These are phyloP conservation scores for Yamadazyma epiphylla DNA, from an alignment of 1,139 yeast species.

Conservation along the genomic window DNA sequence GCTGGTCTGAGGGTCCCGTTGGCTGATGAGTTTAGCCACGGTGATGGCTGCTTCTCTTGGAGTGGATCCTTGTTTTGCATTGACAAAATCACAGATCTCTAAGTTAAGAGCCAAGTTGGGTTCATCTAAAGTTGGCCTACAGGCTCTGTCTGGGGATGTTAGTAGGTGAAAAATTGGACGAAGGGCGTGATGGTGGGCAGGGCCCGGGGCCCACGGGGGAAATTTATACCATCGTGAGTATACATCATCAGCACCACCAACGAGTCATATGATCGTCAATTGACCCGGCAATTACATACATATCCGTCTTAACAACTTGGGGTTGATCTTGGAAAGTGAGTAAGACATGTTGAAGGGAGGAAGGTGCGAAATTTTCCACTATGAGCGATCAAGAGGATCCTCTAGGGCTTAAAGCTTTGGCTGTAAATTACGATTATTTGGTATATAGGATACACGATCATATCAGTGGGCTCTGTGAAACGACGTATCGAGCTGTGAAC, in stretches of 20 bases:
- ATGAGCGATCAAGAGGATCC: conserved; percentile 41
- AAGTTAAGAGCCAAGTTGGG: conserved; percentile 86
- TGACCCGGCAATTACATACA: conserved; percentile 36
- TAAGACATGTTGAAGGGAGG: conserved; percentile 18
- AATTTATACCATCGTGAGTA: too few relatives aligned
- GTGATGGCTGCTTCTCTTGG: conserved; percentile 94
- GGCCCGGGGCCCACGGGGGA: too few relatives aligned
- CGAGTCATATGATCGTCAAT: neutral
- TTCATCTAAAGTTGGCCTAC: conserved; percentile 78
- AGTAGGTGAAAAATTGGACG: too few relatives aligned
- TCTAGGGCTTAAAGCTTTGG: conserved; percentile 53
- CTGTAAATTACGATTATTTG: conserved; percentile 60
- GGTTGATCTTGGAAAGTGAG: conserved; percentile 49
- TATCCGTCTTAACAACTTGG: conserved; percentile 60
- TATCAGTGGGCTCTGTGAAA: conserved; percentile 37
- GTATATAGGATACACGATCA: conserved; percentile 57
- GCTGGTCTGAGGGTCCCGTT: conserved; percentile 75
- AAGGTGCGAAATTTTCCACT: conserved; percentile 1
- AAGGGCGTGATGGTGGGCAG: too few relatives aligned
- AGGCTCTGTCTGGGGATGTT: conserved; percentile 64
- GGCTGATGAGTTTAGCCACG: conserved; percentile 81
- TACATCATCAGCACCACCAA: too few relatives aligned
- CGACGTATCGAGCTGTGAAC: conserved; percentile 31
- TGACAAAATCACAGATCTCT: conserved; percentile 90
- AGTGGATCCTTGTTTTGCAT: conserved; percentile 84